A percentile compares a stretch with the other conserved stretches of the same genome.
Conservation (phyloP, 2,329 filamentous ascomycete species). For the Colletotrichum tropicicola region DNA sequence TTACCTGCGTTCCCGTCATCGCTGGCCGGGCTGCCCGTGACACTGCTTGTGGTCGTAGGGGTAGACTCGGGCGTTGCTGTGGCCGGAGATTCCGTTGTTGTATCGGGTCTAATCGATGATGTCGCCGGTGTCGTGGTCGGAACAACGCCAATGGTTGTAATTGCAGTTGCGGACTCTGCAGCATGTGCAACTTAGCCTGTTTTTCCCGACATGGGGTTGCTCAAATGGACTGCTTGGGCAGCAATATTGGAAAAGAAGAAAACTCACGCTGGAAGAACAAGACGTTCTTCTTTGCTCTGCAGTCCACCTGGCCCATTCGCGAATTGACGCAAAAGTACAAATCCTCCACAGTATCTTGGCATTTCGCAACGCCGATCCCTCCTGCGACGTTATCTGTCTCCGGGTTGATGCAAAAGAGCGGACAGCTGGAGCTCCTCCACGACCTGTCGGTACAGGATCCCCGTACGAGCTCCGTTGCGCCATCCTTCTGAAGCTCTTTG, state of each 20-base stretch:
- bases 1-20: not conserved
- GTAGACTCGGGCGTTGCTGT: not conserved
- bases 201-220: no score
- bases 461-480: conserved; percentile 38
- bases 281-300: conserved; percentile 20
- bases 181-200: not conserved
- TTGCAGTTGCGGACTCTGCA: not conserved
- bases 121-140: not conserved
- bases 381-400: conserved; percentile 27
- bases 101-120: not conserved
- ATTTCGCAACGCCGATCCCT: conserved; percentile 35
- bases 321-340: conserved; percentile 38
- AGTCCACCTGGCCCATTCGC: not conserved
- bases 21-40: not conserved
- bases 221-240: no score
- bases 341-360: conserved; percentile 9
- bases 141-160: conserved; percentile 8
- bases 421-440: conserved; percentile 42
- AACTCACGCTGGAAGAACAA: conserved; percentile 31
- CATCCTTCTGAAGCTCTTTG: conserved; percentile 32
- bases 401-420: conserved; percentile 42
- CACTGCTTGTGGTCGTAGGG: not conserved
- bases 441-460: conserved; percentile 44
- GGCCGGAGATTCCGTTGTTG: not conserved
- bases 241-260: no score